Conservation (phyloP, 2,329 filamentous ascomycete genomes). For the Periglandula ipomoeae region DNA sequence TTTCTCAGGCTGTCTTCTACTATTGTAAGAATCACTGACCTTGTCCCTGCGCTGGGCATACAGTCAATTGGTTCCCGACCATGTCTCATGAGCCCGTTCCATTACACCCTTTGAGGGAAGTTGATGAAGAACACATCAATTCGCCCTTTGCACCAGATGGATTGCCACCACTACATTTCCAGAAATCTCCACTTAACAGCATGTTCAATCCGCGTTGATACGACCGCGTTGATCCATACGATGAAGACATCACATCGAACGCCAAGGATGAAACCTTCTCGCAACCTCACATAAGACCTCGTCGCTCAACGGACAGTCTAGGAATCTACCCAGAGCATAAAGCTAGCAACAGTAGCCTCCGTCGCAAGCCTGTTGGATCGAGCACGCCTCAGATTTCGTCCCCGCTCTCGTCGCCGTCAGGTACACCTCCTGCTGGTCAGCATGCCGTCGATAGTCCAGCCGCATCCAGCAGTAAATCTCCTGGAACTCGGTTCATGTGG, state of each 20-base stretch:
- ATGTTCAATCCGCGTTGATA: not conserved
- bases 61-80: not conserved
- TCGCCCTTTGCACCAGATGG: not conserved
- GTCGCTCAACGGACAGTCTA: not conserved
- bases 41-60: not conserved
- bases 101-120: not conserved
- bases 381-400: not conserved
- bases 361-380: not conserved
- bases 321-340: not conserved
- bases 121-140: not conserved
- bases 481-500: not conserved
- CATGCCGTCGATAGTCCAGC: constrained; percentile 1
- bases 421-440: not conserved
- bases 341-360: not conserved
- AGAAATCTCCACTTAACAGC: not conserved
- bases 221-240: not conserved
- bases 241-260: not conserved
- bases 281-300: not conserved
- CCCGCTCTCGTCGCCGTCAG: not conserved
- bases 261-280: not conserved
- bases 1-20: too few species aligned
- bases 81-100: not conserved
- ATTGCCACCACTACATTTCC: not conserved
- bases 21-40: not conserved
- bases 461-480: not conserved